phyloP scores from a whole-genome alignment of 2,329 filamentous ascomycete species.

The Diaporthe velutina region DNA sequence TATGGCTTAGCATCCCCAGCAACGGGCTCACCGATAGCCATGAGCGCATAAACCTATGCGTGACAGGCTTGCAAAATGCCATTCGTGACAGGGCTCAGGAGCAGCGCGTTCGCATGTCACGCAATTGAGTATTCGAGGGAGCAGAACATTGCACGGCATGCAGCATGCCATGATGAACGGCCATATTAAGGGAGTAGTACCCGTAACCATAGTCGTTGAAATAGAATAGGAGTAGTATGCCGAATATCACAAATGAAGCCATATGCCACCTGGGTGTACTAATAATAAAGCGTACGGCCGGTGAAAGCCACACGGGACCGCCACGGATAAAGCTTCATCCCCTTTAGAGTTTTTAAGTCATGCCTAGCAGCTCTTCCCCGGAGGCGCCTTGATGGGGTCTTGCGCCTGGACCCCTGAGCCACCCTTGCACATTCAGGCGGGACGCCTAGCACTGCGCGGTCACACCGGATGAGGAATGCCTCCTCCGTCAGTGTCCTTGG shows the following conservation, averaged over 20 bases:
- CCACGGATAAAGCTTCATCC: not conserved
- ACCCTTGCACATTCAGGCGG: not conserved
- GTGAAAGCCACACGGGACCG: not conserved
- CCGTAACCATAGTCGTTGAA: too few species aligned
- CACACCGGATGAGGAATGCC: constrained; percentile 11
- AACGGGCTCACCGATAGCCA: not conserved
- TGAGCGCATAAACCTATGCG: not conserved
- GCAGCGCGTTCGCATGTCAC: not conserved
- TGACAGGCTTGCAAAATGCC: not conserved
- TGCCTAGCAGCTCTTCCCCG: not conserved
- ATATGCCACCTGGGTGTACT: not conserved
- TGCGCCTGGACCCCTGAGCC: not conserved
- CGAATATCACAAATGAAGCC: not conserved
- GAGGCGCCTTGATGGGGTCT: not conserved
- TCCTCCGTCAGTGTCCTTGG: not conserved
- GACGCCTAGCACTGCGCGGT: not conserved
- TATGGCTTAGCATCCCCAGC: not conserved
- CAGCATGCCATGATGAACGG: not conserved
- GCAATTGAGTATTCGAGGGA: not conserved
- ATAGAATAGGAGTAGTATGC: not conserved
- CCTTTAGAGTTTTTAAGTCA: not conserved
- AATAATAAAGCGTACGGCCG: not conserved
- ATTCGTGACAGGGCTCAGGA: not conserved
- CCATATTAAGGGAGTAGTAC: not conserved
- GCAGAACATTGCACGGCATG: not conserved